Evolutionary conservation across 148 eudicot genomes (phyloP), one percentile per base, ranked within the genome.

Genomic region (Rhododendron ferrugineum): DNA sequence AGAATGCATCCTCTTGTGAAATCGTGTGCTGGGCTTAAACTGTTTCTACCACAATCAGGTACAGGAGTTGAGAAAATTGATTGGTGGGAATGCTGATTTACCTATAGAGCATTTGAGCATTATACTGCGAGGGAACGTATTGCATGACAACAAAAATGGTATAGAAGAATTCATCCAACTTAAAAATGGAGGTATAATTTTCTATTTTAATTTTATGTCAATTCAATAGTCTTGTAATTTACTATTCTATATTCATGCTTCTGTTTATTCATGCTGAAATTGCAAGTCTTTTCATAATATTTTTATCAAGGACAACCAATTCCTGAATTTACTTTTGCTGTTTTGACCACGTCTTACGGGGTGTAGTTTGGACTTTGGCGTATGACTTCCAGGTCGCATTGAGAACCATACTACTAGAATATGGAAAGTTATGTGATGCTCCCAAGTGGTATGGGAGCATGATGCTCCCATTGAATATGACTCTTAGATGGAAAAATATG

Each of bases 81-180:
- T 96, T 90, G 95, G 95, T 56, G 93, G 83, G 54, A 89, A 84
- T 82, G 83, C 89, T 60, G 86, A 83, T 44, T 84, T 92, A 47
- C 95, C 95, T 23, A 58, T 90, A 50, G 95, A 92, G 42, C 90
- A 87, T 68, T 86, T 96, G 89, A 94, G 90, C 88, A 96, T 96
- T 85, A 89, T 96, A 87, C 90, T 85, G 23, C 88, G 86, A 49
- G 98, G 98, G 56, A 92, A 87, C 79, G 95, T 95, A 78, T 89
- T 96, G 91, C 91, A 88, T 85, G 98, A 94, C 88, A 89, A 85
- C 87, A 86, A 88, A 85, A 84, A 88, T 81, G 92, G 92, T 82
- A 90, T 91, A 52, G 95, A 92, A 82, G 75, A 84, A 60, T 74
- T 49, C 34, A 70, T 93, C 86, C 88, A 89, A 81, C 93, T 96